Evolutionary conservation across 2,329 filamentous ascomycete species (phyloP).

Genomic region (Mycosphaerella arachidis): DNA sequence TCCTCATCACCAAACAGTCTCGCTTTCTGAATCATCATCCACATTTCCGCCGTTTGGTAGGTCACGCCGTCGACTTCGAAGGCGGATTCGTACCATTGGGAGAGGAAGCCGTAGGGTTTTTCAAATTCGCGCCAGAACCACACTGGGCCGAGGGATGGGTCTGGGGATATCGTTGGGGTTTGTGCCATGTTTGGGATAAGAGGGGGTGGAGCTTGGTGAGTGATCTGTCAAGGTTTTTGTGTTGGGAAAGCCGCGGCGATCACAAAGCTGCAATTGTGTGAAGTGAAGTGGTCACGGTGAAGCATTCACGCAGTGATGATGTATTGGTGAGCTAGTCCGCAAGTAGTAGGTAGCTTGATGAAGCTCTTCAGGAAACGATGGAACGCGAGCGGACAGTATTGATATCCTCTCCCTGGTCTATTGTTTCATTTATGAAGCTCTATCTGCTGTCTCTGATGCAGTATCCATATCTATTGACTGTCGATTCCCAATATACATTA

Average conservation of each 20-base stretch:
- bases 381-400: not conserved
- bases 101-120: conserved; percentile 52
- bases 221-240: too few relatives aligned
- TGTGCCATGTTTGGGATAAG: not conserved
- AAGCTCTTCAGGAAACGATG: not conserved
- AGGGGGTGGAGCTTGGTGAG: too few relatives aligned
- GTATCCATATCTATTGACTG: not conserved
- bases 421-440: not conserved
- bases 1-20: conserved; percentile 40
- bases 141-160: conserved; percentile 22
- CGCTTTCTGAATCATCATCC: conserved; percentile 48
- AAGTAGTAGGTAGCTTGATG: not conserved
- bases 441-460: conserved; percentile 6
- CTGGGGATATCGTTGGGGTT: not conserved
- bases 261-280: not conserved
- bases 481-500: conserved; percentile 9
- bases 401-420: not conserved
- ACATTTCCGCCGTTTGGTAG: conserved; percentile 43
- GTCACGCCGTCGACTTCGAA: conserved; percentile 42
- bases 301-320: not conserved
- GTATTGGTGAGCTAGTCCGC: not conserved
- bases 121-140: conserved; percentile 42
- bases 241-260: too few relatives aligned
- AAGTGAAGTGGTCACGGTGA: not conserved
- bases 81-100: conserved; percentile 56